Base-by-base conservation (phyloP, 345 rosid species). In the Acer negundo region DNA sequence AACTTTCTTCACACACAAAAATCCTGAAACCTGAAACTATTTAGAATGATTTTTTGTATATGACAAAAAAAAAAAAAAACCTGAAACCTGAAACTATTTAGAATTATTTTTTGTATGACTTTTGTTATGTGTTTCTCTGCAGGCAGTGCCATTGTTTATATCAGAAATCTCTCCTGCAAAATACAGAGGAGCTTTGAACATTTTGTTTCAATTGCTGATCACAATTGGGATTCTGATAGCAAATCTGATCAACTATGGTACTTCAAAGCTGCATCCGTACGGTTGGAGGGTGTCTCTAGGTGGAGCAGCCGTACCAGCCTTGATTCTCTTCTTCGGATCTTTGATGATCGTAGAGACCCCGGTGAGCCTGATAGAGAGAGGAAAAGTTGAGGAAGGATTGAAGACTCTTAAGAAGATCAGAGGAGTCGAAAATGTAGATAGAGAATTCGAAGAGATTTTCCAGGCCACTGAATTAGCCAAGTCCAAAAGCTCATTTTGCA, bases 91-190 rank as follows among this genome's bases (percentile, higher is more conserved):
- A 35, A 35, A 35, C 38, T 4, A 35, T 4, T 35, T 35, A 35
- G 38, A 35, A 35, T 35, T 6, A 35, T 42, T 5, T n/a, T 75
- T 20, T 76, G 38, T 35, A 35, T 4, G 38, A 35, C 38, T 31
- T 55, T 69, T 64, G 70, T 46, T 4, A 7, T 68, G 16, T 69
- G 15, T 74, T 35, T 35, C 38, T 35, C 17, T 11, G 62, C 92
- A 92, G 95, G 84, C 92, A 3, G 92, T 93, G 3, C 98, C 98
- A 17, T 73, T 93, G 73, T 92, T 92, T 76, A 90, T 93, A 78
- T 90, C 98, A 9, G 98, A 93, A 84, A 89, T 93, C 23, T 87
- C 97, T 15, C 98, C 95, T 0, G 51, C 93, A 59, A 86, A 67
- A 47, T 78, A 35, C 65, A 87, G 97, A 79, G 98, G 98, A 83